phyloP scores from a whole-genome alignment of 73 alveolate species.

The Tetrahymena malaccensis region DNA sequence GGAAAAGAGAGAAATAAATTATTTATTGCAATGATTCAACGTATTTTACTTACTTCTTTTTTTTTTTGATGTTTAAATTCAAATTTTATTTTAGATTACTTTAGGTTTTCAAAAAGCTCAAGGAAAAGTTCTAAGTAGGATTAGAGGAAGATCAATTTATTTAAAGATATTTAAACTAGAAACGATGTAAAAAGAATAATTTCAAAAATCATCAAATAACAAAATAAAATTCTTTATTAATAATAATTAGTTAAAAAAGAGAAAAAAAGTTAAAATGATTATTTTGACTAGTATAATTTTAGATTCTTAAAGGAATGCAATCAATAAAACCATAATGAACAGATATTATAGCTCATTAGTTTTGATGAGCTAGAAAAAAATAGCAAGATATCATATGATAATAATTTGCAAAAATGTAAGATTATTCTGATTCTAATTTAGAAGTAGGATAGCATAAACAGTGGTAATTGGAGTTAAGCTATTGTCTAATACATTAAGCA shows the following conservation, averaged over 20 bases:
- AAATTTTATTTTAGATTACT: not conserved
- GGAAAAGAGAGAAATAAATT: not conserved
- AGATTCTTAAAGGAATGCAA: not conserved
- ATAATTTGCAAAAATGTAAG: not conserved
- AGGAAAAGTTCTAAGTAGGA: not conserved
- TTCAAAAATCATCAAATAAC: too few relatives aligned
- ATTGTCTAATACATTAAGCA: not conserved
- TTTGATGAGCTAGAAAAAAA: not conserved
- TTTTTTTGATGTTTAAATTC: not conserved
- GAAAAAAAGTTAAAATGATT: not conserved
- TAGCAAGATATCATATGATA: not conserved
- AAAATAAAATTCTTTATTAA: too few relatives aligned
- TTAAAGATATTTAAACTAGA: not conserved
- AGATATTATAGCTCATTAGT: not conserved
- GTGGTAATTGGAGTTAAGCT: not conserved
- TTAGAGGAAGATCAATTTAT: not conserved
- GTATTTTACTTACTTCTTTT: not conserved
- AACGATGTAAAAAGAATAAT: not conserved
- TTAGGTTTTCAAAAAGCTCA: not conserved
- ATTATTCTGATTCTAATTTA: not conserved
- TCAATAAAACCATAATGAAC: not conserved
- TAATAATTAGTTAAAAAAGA: not conserved
- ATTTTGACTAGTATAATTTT: too few relatives aligned
- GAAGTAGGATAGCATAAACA: not conserved
- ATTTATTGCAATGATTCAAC: not conserved